A percentile compares a stretch with the other conserved stretches of the same genome.
phyloP scores from a whole-genome alignment of 2,329 filamentous ascomycete species.

The Aspergillus uvarum region DNA sequence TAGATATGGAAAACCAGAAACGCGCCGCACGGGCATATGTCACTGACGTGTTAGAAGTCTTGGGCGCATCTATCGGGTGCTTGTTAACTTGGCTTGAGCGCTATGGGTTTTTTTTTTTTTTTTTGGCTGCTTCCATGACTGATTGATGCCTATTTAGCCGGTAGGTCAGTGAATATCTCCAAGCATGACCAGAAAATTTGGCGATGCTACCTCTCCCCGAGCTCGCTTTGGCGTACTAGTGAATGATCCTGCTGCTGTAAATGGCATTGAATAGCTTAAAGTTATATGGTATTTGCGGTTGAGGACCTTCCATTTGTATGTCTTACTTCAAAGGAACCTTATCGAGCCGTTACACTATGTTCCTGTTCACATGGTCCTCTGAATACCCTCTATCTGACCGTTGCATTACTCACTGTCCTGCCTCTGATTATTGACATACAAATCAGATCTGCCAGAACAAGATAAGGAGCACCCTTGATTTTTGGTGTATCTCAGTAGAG shows the following conservation, averaged over 20 bases:
- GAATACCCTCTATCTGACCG: background rate
- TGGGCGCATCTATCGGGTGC: background rate
- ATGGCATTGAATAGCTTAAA: background rate
- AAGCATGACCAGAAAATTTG: background rate
- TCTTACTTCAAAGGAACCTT: background rate
- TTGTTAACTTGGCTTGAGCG: background rate
- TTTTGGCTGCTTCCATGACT: background rate
- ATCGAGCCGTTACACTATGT: background rate
- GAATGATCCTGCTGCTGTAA: background rate
- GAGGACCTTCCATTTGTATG: background rate
- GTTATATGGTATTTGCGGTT: background rate
- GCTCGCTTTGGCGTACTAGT: background rate
- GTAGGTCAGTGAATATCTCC: background rate
- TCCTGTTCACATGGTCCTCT: background rate
- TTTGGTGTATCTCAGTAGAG: background rate
- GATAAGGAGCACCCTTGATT: background rate
- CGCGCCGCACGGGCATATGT: background rate
- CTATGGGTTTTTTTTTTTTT: background rate
- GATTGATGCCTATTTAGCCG: background rate
- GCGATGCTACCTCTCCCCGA: background rate
- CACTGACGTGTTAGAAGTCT: background rate
- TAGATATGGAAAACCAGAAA: background rate
- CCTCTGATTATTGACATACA: background rate
- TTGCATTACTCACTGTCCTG: background rate
- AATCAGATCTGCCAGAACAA: background rate